Conservation (phyloP, 2,329 filamentous ascomycete genomes). For the Verticillium albo-atrum region DNA sequence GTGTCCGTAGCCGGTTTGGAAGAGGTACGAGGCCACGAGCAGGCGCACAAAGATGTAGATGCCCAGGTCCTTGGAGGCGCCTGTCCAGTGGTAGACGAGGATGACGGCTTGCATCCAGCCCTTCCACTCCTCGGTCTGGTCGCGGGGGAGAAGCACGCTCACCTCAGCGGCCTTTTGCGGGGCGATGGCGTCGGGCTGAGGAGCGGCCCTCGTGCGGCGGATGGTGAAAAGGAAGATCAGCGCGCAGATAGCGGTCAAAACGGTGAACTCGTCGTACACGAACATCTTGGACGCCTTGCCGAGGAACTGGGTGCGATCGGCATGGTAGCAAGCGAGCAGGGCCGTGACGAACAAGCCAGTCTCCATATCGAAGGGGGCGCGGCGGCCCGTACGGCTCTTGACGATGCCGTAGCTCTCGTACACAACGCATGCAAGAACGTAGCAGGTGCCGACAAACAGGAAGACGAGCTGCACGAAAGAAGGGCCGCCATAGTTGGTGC, state of each 20-base stretch:
- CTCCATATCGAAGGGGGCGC: conserved; percentile 12
- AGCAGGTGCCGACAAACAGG: conserved; percentile 6
- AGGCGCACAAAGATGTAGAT: conserved; percentile 51
- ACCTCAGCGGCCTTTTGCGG: conserved; percentile 5
- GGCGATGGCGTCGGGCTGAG: not conserved
- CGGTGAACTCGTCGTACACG: conserved; percentile 11
- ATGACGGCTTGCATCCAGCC: conserved; percentile 56
- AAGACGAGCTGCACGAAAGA: conserved; percentile 14
- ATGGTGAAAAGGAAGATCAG: conserved; percentile 12
- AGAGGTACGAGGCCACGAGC: conserved; percentile 53
- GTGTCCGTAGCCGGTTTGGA: conserved; percentile 58
- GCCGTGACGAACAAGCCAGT: conserved; percentile 17
- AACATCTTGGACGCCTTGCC: conserved; percentile 21
- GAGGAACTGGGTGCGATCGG: conserved; percentile 21
- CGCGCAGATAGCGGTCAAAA: conserved; percentile 9
- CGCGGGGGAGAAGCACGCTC: conserved; percentile 34
- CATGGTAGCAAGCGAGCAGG: conserved; percentile 15
- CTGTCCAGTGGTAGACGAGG: conserved; percentile 52
- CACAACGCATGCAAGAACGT: conserved; percentile 1
- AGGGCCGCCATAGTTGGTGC: conserved; percentile 34
- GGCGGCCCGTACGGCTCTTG: not conserved
- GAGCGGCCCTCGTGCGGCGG: not conserved
- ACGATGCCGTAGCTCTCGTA: not conserved
- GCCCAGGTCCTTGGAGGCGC: conserved; percentile 41
- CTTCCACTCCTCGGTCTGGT: conserved; percentile 61